Percentiles rank a stretch among this genome's conserved stretches.
phyloP scores from a whole-genome alignment of 2,329 filamentous ascomycete genomes.

The Teratosphaeria zuluensis region DNA sequence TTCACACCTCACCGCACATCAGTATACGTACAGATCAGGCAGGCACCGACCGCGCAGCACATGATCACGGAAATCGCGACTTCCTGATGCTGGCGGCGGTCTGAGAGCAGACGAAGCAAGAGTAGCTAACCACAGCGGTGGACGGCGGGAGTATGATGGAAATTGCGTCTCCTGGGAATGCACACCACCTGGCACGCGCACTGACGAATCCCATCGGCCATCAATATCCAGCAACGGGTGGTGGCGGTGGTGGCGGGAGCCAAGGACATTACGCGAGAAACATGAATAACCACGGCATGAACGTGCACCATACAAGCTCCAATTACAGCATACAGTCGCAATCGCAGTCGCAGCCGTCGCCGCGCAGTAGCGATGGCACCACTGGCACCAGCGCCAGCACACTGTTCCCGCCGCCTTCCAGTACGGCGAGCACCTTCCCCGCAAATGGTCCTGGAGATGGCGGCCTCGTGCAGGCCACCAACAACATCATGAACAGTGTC shows the following conservation, averaged over 20 bases:
- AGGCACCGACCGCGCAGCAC: not conserved
- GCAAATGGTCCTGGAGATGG: constrained; percentile 3
- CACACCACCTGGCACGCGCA: not conserved
- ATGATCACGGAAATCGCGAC: not conserved
- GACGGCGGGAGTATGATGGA: not conserved
- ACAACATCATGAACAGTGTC: constrained; percentile 95
- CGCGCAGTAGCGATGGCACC: constrained; percentile 39
- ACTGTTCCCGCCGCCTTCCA: constrained; percentile 27
- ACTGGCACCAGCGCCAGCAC: constrained; percentile 36
- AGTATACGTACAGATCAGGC: not conserved
- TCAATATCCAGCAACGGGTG: not conserved
- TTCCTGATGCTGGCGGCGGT: not conserved
- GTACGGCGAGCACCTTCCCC: constrained; percentile 16
- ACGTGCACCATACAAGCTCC: constrained; percentile 36
- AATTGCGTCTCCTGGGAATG: not conserved
- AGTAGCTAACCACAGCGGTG: not conserved
- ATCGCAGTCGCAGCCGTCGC: constrained; percentile 29
- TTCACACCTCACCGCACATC: not conserved
- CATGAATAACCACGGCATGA: constrained; percentile 2
- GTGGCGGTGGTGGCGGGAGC: not conserved
- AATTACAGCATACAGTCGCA: constrained; percentile 37
- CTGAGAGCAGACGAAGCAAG: not conserved
- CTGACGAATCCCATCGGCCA: not conserved
- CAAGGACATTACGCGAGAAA: not conserved
- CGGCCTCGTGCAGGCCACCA: constrained; percentile 60